Evolutionary conservation across 2,329 filamentous ascomycete genomes (phyloP), one percentile per base, ranked within the genome.

Genomic region (Trichoderma koningiopsis): DNA sequence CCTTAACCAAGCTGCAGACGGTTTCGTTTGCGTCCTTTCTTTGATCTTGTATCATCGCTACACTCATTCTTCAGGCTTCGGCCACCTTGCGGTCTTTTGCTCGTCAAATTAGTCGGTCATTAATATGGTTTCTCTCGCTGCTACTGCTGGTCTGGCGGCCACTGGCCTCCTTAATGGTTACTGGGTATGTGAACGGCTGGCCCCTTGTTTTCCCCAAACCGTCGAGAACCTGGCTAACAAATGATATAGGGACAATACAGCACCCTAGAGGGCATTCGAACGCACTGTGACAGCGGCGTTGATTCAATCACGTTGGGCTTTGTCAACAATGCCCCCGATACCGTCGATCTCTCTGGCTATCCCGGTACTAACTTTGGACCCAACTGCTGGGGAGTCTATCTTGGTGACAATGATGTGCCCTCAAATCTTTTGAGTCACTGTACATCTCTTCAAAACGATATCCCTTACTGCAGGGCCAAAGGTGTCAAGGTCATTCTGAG

Each of bases 401-500:
- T 68, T 57, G 74, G 75, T 31, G 31, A 73, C 2, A 65, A 74
- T 1, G 74, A 75, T 31, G 31, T 70, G 6, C 22, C 65, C 19
- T 78, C 80, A 13, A 71, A 76, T 16, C 76, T 83, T 27, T 75
- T 80, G 64, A 76, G 71, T 67, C 72, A 79, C 65, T 84, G 82
- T 71, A 60, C 74, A 5, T 68, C 66, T 7, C 78, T 84, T 52
- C 77, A 80, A 72, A 65, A 76, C 37, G 81, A 83, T 66, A 82
- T 83, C 65, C 73, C 77, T 31, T 79, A 80, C 73, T 84, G 82
- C 75, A 79, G 82, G 73, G 58, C 71, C 29, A 77, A 75, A 61
- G 81, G 81, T 68, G 79, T 83, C 71, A 83, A 83, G 76, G 74
- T 84, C 47, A 73, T 84, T 43, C 74, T 84, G 22, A 79, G 80